phyloP scores from a whole-genome alignment of 768 basidiomycete species.

The Royoungia palumana region DNA sequence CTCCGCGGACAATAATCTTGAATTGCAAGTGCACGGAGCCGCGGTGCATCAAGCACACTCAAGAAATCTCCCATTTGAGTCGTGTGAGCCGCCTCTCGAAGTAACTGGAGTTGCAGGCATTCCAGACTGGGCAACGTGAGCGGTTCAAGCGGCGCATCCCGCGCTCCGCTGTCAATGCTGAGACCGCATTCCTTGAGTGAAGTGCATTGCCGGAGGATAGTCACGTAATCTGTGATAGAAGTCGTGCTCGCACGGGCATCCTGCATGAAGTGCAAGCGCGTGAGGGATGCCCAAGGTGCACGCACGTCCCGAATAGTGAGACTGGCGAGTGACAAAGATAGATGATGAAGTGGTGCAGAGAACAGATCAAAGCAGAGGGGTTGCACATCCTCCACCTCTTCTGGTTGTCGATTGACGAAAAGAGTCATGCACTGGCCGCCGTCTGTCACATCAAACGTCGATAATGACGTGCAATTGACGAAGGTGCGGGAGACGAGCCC shows the following conservation, averaged over 20 bases:
- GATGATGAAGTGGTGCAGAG: conserved; percentile 9
- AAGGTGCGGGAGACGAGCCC: conserved; percentile 9
- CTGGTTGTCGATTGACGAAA: conserved; percentile 1
- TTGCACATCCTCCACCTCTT: neutral
- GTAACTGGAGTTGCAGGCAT: conserved; percentile 11
- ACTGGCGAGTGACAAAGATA: conserved; percentile 20
- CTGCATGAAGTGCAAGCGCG: conserved; percentile 24
- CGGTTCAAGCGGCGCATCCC: conserved; percentile 6
- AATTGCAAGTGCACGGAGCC: conserved; percentile 14
- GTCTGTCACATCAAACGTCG: conserved; percentile 19
- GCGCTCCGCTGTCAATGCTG: conserved; percentile 9
- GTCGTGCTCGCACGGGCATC: conserved; percentile 17
- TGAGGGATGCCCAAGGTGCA: conserved; percentile 17
- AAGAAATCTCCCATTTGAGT: conserved; percentile 19
- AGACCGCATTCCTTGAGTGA: conserved; percentile 22
- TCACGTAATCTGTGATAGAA: conserved; percentile 19
- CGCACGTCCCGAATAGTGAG: conserved; percentile 16
- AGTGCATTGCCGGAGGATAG: conserved; percentile 18
- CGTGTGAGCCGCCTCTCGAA: conserved; percentile 16
- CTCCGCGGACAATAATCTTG: conserved; percentile 16
- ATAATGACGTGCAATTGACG: conserved; percentile 12
- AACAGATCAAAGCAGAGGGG: conserved; percentile 14
- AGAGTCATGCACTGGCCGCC: conserved; percentile 12
- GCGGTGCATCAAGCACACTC: conserved; percentile 12
- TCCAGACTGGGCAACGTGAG: conserved; percentile 20